Percentiles rank a stretch among this genome's conserved stretches.
Evolutionary conservation across 192 early-diverging fungal genomes (phyloP).

Genomic region (Coemansia pectinata): DNA sequence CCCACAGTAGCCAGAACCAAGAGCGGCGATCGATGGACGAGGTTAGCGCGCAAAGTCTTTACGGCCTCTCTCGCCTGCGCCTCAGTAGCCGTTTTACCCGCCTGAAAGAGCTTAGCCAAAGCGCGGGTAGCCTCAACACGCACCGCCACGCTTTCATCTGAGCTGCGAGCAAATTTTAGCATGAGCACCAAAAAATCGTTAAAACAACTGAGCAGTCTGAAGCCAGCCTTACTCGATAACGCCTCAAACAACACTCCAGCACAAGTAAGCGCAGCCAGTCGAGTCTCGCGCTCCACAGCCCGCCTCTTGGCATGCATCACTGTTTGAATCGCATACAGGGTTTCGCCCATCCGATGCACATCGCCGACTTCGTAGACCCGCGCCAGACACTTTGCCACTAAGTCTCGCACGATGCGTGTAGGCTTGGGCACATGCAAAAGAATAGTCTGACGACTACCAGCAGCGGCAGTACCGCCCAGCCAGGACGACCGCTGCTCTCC

Average conservation of each 20-base stretch:
- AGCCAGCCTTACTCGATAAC: conserved; percentile 52
- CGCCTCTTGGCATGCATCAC: conserved; percentile 12
- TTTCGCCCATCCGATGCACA: conserved; percentile 38
- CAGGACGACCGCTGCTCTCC: conserved; percentile 64
- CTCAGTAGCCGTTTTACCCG: conserved; percentile 73
- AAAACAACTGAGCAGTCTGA: conserved; percentile 53
- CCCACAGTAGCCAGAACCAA: conserved; percentile 30
- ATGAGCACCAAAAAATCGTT: conserved; percentile 37
- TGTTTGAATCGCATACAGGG: conserved; percentile 32
- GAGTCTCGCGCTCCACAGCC: conserved; percentile 9
- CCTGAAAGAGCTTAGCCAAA: conserved; percentile 64
- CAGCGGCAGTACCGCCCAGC: conserved; percentile 56
- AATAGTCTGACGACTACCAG: conserved; percentile 39
- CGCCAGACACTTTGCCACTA: conserved; percentile 32
- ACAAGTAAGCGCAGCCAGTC: conserved; percentile 65
- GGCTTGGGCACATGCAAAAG: conserved; percentile 28
- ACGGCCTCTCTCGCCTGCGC: conserved; percentile 69
- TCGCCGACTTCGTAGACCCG: conserved; percentile 37
- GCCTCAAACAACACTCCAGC: conserved; percentile 79
- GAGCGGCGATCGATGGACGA: conserved; percentile 70
- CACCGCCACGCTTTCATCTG: conserved; percentile 54
- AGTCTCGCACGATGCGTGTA: conserved; percentile 28
- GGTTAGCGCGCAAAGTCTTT: conserved; percentile 62
- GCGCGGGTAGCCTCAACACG: conserved; percentile 70
- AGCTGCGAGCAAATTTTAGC: conserved; percentile 16